Conservation (phyloP, 192 early-diverging fungal genomes). For the Backusella circina region DNA sequence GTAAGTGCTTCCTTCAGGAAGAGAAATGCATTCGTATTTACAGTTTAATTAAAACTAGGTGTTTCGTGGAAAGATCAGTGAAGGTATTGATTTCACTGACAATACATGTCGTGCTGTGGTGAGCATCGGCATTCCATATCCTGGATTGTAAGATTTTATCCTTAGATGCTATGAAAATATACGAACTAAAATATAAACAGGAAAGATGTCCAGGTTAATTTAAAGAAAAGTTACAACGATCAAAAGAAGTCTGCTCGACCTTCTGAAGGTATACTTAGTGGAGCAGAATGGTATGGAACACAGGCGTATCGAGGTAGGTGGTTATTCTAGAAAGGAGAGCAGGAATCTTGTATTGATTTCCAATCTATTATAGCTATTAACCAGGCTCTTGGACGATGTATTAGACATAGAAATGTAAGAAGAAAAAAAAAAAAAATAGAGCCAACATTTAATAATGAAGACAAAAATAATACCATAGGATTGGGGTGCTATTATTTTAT, state of each 20-base stretch:
- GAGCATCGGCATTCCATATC: constrained; percentile 61
- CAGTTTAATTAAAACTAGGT: too few species aligned
- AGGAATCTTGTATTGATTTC: not conserved
- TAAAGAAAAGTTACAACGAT: constrained; percentile 41
- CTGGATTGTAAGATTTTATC: constrained; percentile 26
- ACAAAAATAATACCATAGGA: constrained; percentile 19
- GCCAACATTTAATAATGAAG: too few species aligned
- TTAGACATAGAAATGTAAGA: constrained; percentile 28
- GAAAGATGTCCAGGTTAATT: constrained; percentile 53
- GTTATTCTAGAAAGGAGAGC: not conserved
- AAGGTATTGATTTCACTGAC: constrained; percentile 76
- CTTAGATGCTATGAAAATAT: too few species aligned
- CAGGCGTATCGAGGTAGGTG: constrained; percentile 24
- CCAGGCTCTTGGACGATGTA: constrained; percentile 38
- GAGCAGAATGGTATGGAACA: constrained; percentile 22
- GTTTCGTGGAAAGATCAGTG: constrained; percentile 68
- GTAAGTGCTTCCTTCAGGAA: constrained; percentile 32
- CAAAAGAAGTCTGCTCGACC: not conserved
- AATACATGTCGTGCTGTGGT: constrained; percentile 61
- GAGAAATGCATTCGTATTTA: too few species aligned
- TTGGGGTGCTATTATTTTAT: constrained; percentile 64
- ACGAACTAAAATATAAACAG: too few species aligned
- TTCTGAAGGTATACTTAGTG: not conserved
- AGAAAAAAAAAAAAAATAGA: not conserved
- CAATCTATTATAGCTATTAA: constrained; percentile 22